A percentile compares a stretch with the other conserved stretches of the same genome.
Evolutionary conservation across 176 grass and related monocot genomes (phyloP).

Genomic region (Alopecurus myosuroides): DNA sequence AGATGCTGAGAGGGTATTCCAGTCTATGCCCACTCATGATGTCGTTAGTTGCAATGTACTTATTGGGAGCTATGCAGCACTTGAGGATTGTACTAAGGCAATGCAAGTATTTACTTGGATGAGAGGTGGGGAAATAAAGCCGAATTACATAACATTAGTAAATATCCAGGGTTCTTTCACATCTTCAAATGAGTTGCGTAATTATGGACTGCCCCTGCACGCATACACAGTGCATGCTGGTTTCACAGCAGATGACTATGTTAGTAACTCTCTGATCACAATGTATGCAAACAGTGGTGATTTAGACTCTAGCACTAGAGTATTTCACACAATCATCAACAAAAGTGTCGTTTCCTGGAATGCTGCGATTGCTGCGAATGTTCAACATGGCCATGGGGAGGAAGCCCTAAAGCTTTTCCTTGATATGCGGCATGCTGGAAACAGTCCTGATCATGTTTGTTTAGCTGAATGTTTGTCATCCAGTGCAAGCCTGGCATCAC

Average conservation of each 20-base stretch:
- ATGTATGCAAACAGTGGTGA: conserved; percentile 86
- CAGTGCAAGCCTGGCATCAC: conserved; percentile 63
- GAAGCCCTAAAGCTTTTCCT: conserved; percentile 69
- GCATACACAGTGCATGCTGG: conserved; percentile 53
- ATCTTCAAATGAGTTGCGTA: conserved; percentile 34
- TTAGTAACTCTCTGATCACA: conserved; percentile 77
- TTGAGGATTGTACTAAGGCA: conserved; percentile 36
- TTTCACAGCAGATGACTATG: conserved; percentile 62
- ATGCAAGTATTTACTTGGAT: conserved; percentile 60
- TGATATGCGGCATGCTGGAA: conserved; percentile 51
- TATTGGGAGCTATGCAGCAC: conserved; percentile 54
- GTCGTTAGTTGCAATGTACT: conserved; percentile 70
- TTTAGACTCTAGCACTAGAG: conserved; percentile 56
- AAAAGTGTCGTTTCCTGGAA: conserved; percentile 74
- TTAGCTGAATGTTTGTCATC: conserved; percentile 71
- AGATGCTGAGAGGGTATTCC: conserved; percentile 57
- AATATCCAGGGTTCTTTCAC: conserved; percentile 55
- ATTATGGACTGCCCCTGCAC: conserved; percentile 62
- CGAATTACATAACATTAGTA: conserved; percentile 82
- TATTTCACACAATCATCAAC: conserved; percentile 48
- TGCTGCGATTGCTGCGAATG: conserved; percentile 68
- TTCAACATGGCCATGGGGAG: conserved; percentile 66
- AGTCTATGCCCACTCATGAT: conserved; percentile 49
- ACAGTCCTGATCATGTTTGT: conserved; percentile 58
- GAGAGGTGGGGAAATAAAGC: conserved; percentile 39